These are phyloP conservation scores for Fusarium graminum DNA, from an alignment of 2,329 filamentous ascomycete species.

Conservation along the genomic window DNA sequence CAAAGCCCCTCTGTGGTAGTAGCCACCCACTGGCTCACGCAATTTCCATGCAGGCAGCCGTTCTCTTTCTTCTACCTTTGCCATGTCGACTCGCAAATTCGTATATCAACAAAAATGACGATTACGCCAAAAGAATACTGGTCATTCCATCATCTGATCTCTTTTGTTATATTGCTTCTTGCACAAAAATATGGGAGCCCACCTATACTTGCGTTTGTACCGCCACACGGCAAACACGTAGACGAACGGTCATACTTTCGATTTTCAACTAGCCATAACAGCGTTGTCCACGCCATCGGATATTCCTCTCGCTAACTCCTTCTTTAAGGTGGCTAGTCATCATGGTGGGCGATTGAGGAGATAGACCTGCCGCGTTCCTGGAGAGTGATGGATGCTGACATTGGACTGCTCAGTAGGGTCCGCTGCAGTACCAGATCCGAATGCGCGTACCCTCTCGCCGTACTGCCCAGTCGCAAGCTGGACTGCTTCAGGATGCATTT, in stretches of 20 bases:
- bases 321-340: not conserved
- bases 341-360: not conserved
- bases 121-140: not conserved
- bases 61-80: not conserved
- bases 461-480: accelerated
- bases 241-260: not conserved
- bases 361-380: not conserved
- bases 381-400: not conserved
- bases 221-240: not conserved
- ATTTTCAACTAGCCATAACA: not conserved
- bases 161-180: not conserved
- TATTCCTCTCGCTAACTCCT: not conserved
- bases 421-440: not conserved
- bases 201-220: not conserved
- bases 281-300: not conserved
- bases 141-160: not conserved
- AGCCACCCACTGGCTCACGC: not conserved
- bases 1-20: not conserved
- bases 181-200: not conserved
- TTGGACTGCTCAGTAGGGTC: not conserved
- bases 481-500: not conserved
- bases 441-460: not conserved
- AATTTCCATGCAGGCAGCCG: not conserved
- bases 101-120: not conserved
- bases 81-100: no score